These are phyloP conservation scores for Dillenia turbinata DNA, from an alignment of 164 flowering plant species.

Conservation along the genomic window DNA sequence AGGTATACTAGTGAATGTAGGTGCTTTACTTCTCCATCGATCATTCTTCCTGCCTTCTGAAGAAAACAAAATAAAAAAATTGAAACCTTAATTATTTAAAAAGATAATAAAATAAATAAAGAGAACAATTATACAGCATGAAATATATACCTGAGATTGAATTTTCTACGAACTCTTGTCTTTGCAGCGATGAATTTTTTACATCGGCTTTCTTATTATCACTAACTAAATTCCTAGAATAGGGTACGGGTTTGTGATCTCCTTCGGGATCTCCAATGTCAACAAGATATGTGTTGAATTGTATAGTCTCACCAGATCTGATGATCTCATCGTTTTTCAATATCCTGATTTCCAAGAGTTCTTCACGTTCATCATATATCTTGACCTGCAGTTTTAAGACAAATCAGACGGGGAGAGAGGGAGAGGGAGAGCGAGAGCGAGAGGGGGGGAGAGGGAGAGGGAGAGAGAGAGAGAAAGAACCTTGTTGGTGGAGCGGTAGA, in stretches of 20 bases:
- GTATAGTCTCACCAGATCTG: conserved; percentile 49
- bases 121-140: background rate
- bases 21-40: conserved; percentile 14
- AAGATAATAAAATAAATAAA: conserved; percentile 14
- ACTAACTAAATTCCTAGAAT: conserved; percentile 16
- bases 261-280: conserved; percentile 62
- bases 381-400: conserved; percentile 30
- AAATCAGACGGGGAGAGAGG: background rate
- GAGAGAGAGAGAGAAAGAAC: conserved; percentile 17
- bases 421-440: background rate
- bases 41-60: conserved; percentile 16
- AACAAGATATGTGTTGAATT: conserved; percentile 53
- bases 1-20: background rate
- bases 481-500: conserved; percentile 42
- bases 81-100: background rate
- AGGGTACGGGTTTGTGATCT: conserved; percentile 19
- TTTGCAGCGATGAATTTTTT: conserved; percentile 9
- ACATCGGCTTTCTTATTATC: conserved; percentile 13
- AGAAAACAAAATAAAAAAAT: background rate
- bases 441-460: background rate
- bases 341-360: conserved; percentile 50
- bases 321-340: conserved; percentile 61
- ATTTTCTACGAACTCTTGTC: conserved; percentile 13
- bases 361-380: conserved; percentile 69
- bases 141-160: background rate